phyloP scores from a whole-genome alignment of 805 yeast genomes.

The Metschnikowia lachancei region DNA sequence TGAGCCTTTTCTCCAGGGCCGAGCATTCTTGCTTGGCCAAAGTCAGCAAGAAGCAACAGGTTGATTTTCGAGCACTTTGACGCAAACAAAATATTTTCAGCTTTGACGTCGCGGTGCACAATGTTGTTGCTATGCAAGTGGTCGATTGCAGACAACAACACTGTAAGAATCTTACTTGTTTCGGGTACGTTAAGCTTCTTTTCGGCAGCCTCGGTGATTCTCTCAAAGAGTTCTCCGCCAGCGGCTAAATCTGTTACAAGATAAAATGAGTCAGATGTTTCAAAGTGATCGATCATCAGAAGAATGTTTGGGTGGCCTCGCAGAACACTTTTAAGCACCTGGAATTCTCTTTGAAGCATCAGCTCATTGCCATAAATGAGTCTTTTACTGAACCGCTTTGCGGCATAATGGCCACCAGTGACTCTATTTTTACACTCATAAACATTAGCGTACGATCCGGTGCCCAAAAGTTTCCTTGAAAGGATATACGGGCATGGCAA shows the following conservation, averaged over 20 bases:
- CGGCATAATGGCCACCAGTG: conserved; percentile 49
- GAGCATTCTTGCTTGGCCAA: conserved; percentile 59
- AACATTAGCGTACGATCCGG: conserved; percentile 50
- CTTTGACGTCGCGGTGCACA: conserved; percentile 71
- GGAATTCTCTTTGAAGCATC: conserved; percentile 58
- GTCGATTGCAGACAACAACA: conserved; percentile 52
- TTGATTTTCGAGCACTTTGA: conserved; percentile 30
- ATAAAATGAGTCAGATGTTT: conserved; percentile 54
- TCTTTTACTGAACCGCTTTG: conserved; percentile 49
- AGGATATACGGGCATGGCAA: conserved; percentile 35
- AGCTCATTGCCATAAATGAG: conserved; percentile 52
- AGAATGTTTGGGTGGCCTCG: conserved; percentile 53
- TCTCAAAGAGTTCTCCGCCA: conserved; percentile 68
- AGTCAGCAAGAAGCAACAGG: conserved; percentile 54
- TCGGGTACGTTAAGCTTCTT: conserved; percentile 47
- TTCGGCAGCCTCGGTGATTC: conserved; percentile 41
- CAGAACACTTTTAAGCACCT: conserved; percentile 50
- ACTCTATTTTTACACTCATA: conserved; percentile 45
- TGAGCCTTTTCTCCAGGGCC: conserved; percentile 20
- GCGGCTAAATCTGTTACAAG: conserved; percentile 65
- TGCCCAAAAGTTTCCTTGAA: conserved; percentile 25
- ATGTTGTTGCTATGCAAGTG: conserved; percentile 58
- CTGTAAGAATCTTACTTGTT: conserved; percentile 48
- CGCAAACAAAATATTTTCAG: conserved; percentile 62
- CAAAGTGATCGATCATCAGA: conserved; percentile 66